Evolutionary conservation across 257 asterid genomes (phyloP).

Genomic region (Fraxinus cuspidata): DNA sequence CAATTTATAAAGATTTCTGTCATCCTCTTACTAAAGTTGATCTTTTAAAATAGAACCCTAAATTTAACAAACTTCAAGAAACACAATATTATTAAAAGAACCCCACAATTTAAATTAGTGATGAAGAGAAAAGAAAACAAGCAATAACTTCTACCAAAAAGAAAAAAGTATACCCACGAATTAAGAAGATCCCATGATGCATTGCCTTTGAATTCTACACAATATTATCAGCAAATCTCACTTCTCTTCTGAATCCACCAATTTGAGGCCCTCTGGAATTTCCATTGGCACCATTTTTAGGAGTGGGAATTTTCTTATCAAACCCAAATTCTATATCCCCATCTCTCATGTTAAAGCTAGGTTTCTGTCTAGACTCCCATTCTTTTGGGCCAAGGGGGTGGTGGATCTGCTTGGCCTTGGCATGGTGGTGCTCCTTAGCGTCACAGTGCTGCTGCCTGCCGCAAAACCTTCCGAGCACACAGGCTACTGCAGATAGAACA

Average conservation of each 20-base stretch:
- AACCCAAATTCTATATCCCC: constrained; percentile 84
- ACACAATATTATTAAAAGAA: not conserved
- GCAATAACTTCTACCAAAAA: not conserved
- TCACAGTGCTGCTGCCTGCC: constrained; percentile 40
- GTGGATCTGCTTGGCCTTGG: constrained; percentile 16
- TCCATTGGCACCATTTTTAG: constrained; percentile 29
- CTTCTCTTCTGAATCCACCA: not conserved
- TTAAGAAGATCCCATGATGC: not conserved
- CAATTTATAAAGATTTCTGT: too few species aligned
- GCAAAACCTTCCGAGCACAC: constrained; percentile 70
- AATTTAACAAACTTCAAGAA: not conserved
- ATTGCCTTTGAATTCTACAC: not conserved
- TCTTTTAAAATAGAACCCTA: too few species aligned
- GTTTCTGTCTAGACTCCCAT: constrained; percentile 46
- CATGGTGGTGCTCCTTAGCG: constrained; percentile 12
- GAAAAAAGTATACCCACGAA: not conserved
- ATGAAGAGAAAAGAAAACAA: too few species aligned
- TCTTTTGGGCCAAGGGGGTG: constrained; percentile 33
- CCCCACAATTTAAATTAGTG: not conserved
- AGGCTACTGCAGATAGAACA: constrained; percentile 62
- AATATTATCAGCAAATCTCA: constrained; percentile 2
- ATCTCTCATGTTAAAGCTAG: constrained; percentile 41
- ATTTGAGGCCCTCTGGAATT: not conserved
- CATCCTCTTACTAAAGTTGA: too few species aligned
- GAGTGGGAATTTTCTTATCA: constrained; percentile 33